Percentiles rank a stretch among this genome's conserved stretches.
Evolutionary conservation across 805 yeast genomes (phyloP).

Genomic region (Metschnikowia sp.): DNA sequence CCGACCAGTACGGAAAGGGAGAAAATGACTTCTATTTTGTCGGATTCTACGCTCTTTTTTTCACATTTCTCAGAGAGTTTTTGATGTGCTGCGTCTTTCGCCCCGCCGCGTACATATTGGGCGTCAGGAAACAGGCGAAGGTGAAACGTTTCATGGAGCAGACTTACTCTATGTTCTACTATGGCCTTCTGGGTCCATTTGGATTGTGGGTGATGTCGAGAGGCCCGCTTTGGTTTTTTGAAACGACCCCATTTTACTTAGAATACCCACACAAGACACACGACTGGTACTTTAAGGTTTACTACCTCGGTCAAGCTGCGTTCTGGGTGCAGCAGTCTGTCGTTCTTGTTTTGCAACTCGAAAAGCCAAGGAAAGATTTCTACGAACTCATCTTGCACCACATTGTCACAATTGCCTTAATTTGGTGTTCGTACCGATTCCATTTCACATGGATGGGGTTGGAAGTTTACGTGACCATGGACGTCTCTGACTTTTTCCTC

Average conservation of each 20-base stretch:
- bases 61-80: constrained; percentile 89
- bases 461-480: constrained; percentile 91
- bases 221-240: constrained; percentile 85
- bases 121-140: constrained; percentile 54
- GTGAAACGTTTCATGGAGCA: constrained; percentile 88
- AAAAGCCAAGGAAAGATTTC: constrained; percentile 93
- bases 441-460: constrained; percentile 97
- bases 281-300: constrained; percentile 67
- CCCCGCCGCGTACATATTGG: constrained; percentile 61
- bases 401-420: constrained; percentile 82
- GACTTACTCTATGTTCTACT: constrained; percentile 78
- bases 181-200: constrained; percentile 74
- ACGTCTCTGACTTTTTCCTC: constrained; percentile 85
- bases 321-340: constrained; percentile 97
- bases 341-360: constrained; percentile 77
- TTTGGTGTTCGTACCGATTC: constrained; percentile 84
- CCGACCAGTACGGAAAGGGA: constrained; percentile 85
- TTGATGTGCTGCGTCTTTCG: constrained; percentile 75
- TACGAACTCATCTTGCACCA: constrained; percentile 91
- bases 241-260: constrained; percentile 76
- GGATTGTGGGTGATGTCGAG: constrained; percentile 84
- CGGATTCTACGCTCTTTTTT: constrained; percentile 73
- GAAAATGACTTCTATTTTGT: constrained; percentile 77
- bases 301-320: constrained; percentile 89
- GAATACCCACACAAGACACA: constrained; percentile 81